Evolutionary conservation across 108 stramenopile species (phyloP), one percentile per base, ranked within the genome.

Genomic region (Discostella pseudostelligera): DNA sequence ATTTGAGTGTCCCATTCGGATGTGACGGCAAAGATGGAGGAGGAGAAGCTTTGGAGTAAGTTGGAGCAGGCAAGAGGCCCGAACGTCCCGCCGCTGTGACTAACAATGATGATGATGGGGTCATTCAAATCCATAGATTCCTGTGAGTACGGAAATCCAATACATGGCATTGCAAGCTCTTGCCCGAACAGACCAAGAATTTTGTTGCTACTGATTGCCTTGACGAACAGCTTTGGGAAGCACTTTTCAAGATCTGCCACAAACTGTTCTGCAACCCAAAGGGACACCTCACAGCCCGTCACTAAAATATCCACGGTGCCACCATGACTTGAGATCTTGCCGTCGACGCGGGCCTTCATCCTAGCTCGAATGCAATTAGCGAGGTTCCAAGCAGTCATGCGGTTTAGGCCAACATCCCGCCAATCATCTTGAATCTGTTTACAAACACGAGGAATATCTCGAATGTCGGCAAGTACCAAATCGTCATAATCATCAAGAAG

Each of bases 191-290:
- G 64, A 11, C 82, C 84, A 21, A 85, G 77, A 25, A 85, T 39
- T 66, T 83, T 84, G 65, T 87, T 87, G 25, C 78, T 68, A 40
- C 65, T 68, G 5, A 80, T 69, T 11, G 79, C 65, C 37, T 46
- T 59, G 29, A 87, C 62, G 48, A 79, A 79, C 0, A 87, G 69
- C 32, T 65, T 59, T 13, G 86, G 83, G 56, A 87, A 80, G 12
- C 65, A 37, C 28, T 73, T 75, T 44, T 79, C 69, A 47, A 87
- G 54, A 48, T 84, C 86, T 20, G 69, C 44, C 7, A 68, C 83
- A 59, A 83, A 87, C 44, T 87, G 83, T 48, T 87, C 83, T 20
- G 79, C 83, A 1, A 87, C 63, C 86, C 86, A 87, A 29, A 87
- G 69, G 8, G 48, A 61, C 14, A 82, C 83, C 60, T 87, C 86